Conservation (phyloP, 2,329 filamentous ascomycete species). For the Capronia coronata region DNA sequence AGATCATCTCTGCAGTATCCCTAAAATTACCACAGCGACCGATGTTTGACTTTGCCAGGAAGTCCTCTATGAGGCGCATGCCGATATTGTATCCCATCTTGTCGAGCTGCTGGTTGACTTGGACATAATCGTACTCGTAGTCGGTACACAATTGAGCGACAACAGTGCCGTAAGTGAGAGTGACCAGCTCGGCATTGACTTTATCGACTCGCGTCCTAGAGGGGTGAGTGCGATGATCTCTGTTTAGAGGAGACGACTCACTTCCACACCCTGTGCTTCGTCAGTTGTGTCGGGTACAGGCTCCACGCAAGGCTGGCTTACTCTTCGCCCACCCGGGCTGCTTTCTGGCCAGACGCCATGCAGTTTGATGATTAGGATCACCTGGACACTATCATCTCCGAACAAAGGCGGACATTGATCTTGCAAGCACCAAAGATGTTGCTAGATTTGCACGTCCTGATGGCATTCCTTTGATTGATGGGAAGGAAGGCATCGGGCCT, state of each 20-base stretch:
- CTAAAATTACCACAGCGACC: constrained; percentile 86
- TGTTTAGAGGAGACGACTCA: constrained; percentile 46
- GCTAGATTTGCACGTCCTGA: neutral
- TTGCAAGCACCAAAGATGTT: neutral
- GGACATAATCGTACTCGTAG: constrained; percentile 85
- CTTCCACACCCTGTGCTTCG: constrained; percentile 74
- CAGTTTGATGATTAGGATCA: neutral
- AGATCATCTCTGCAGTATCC: constrained; percentile 94
- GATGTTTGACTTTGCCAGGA: constrained; percentile 88
- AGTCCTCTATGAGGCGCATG: constrained; percentile 91
- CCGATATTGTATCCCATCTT: constrained; percentile 99
- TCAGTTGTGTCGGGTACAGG: constrained; percentile 1
- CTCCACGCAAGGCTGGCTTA: constrained; percentile 41
- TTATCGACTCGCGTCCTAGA: constrained; percentile 87
- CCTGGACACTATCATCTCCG: constrained; percentile 7
- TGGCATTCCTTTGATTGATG: neutral
- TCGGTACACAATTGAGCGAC: constrained; percentile 95
- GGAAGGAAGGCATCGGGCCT: neutral
- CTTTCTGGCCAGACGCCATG: constrained; percentile 47
- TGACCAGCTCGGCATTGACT: constrained; percentile 95
- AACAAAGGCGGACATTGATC: neutral
- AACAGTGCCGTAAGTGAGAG: constrained; percentile 94
- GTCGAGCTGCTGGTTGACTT: constrained; percentile 96
- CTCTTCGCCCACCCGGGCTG: constrained; percentile 67
- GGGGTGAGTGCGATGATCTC: constrained; percentile 4